Evolutionary conservation across 768 basidiomycete species (phyloP).

Genomic region (Phanerochaete sordida): DNA sequence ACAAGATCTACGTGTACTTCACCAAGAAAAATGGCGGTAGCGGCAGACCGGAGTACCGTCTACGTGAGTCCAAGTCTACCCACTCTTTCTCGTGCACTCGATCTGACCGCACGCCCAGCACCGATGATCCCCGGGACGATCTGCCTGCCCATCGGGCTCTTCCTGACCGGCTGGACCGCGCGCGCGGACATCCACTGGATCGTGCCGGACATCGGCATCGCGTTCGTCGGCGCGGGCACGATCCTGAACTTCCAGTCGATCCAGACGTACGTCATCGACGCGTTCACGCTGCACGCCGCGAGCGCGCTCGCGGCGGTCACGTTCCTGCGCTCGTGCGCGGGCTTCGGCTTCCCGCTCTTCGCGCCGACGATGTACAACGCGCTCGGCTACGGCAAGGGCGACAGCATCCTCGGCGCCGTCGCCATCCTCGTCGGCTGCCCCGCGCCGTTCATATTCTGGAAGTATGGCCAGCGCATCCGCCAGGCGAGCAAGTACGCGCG

Average conservation of each 20-base stretch:
- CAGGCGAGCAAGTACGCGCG: conserved; percentile 16
- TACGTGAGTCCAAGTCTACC: conserved; percentile 32
- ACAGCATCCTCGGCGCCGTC: conserved; percentile 18
- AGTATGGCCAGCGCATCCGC: conserved; percentile 45
- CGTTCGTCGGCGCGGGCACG: conserved; percentile 50
- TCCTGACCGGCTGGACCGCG: conserved; percentile 72
- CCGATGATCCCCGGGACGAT: conserved; percentile 55
- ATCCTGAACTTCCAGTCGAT: conserved; percentile 62
- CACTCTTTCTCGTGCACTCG: background rate
- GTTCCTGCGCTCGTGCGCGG: conserved; percentile 58
- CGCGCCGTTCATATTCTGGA: conserved; percentile 39
- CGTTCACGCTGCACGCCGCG: conserved; percentile 64
- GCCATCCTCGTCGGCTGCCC: conserved; percentile 38
- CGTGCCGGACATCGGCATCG: conserved; percentile 60
- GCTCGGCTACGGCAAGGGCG: conserved; percentile 37
- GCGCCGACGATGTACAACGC: conserved; percentile 61
- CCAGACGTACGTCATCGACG: conserved; percentile 66
- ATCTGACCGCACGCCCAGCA: conserved; percentile 31
- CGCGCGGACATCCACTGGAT: conserved; percentile 63
- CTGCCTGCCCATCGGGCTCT: conserved; percentile 61
- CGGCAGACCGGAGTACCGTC: conserved; percentile 52
- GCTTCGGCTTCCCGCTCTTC: conserved; percentile 75
- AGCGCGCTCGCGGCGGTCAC: conserved; percentile 62
- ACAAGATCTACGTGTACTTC: conserved; percentile 49
- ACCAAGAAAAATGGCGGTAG: conserved; percentile 49